Conservation (phyloP, 176 grass and related monocot genomes). For the Avena eriantha region DNA sequence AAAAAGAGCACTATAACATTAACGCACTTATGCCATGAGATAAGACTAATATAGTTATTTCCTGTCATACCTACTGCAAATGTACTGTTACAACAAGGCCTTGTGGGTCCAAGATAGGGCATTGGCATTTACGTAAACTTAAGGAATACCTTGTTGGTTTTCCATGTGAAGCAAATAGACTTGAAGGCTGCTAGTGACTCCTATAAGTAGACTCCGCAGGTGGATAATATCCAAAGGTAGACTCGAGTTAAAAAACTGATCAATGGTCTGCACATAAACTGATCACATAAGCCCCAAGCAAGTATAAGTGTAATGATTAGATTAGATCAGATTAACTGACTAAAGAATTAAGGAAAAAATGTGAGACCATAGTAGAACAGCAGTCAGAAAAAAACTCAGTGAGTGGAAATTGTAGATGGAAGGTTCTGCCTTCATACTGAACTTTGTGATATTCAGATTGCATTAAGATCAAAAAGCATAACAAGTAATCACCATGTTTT, state of each 20-base stretch:
- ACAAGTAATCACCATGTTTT: slow-evolving; percentile 10
- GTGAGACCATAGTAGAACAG: slow-evolving; percentile 3
- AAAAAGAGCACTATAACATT: neutral
- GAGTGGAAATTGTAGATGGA: slow-evolving; percentile 17
- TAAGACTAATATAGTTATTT: neutral
- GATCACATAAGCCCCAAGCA: slow-evolving; percentile 39
- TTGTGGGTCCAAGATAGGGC: slow-evolving; percentile 21
- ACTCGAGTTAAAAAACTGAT: slow-evolving; percentile 81
- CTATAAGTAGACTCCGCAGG: slow-evolving; percentile 82
- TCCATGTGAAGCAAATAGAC: slow-evolving; percentile 81
- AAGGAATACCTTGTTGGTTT: slow-evolving; percentile 84
- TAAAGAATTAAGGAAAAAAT: slow-evolving; percentile 26
- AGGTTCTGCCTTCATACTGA: slow-evolving; percentile 29
- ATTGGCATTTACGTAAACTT: slow-evolving; percentile 16
- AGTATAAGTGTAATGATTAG: slow-evolving; percentile 30
- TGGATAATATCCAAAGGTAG: slow-evolving; percentile 75
- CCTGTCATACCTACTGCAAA: neutral
- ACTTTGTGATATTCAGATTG: slow-evolving; percentile 14
- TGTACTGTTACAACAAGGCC: slow-evolving; percentile 18
- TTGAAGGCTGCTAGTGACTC: slow-evolving; percentile 76
- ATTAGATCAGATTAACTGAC: slow-evolving; percentile 26
- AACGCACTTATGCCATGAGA: neutral
- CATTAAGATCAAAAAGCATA: slow-evolving; percentile 9
- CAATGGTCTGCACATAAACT: slow-evolving; percentile 67
- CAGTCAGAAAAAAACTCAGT: neutral